Conservation (phyloP, 495 filamentous ascomycete genomes). For the Penicillium parvum region DNA sequence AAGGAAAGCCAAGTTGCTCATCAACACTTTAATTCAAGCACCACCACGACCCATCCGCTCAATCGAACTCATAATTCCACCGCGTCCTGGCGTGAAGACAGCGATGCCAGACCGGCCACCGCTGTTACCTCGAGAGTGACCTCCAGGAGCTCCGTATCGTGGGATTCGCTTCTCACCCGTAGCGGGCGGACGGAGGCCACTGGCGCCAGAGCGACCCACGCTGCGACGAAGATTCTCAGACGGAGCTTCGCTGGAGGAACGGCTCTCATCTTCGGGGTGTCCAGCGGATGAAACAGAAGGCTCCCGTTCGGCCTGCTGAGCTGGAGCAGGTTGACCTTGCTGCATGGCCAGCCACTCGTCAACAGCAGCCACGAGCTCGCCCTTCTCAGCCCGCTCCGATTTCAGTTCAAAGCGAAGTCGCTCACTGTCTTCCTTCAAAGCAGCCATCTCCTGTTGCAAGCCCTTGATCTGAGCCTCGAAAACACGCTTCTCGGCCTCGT, state of each 20-base stretch:
- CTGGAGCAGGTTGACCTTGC: conserved; percentile 26
- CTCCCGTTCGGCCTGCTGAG: conserved; percentile 9
- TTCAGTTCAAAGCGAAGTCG: conserved; percentile 59
- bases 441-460: conserved; percentile 61
- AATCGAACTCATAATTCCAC: conserved; percentile 67
- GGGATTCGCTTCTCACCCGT: conserved; percentile 33
- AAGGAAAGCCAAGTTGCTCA: not conserved
- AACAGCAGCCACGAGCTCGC: conserved; percentile 84
- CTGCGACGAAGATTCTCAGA: conserved; percentile 24
- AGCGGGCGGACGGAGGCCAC: conserved; percentile 34
- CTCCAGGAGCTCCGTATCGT: conserved; percentile 27
- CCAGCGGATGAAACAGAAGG: conserved; percentile 20
- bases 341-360: conserved; percentile 79
- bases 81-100: conserved; percentile 43
- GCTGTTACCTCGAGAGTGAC: conserved; percentile 37
- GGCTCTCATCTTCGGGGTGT: conserved; percentile 10
- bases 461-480: conserved; percentile 65
- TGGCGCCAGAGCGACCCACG: conserved; percentile 24
- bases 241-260: conserved; percentile 13
- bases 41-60: conserved; percentile 60
- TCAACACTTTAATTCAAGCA: conserved; percentile 7
- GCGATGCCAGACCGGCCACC: conserved; percentile 41
- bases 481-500: conserved; percentile 46
- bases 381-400: conserved; percentile 84
- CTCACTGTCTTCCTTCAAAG: conserved; percentile 60